These are phyloP conservation scores for Monosporascus cannonballus DNA, from an alignment of 2,329 filamentous ascomycete species.

Conservation along the genomic window DNA sequence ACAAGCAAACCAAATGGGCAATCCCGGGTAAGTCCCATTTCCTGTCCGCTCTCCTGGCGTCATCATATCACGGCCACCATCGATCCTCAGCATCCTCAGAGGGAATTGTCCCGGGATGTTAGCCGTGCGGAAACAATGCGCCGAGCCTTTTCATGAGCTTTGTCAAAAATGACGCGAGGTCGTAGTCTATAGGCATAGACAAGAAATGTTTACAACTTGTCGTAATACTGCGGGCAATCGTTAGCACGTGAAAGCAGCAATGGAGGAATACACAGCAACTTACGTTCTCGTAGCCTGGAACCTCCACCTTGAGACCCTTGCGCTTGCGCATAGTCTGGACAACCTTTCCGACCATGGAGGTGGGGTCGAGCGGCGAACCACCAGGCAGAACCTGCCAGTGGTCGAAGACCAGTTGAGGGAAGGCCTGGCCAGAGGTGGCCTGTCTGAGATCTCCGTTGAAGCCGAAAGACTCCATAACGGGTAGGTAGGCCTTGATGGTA, in stretches of 20 bases:
- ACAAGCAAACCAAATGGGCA: slow-evolving; percentile 22
- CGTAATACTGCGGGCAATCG: slow-evolving; percentile 71
- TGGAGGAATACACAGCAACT: slow-evolving; percentile 38
- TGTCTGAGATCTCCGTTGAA: slow-evolving; percentile 97
- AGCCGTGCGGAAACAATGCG: slow-evolving; percentile 16
- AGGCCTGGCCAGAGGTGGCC: slow-evolving; percentile 92
- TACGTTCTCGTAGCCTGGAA: slow-evolving; percentile 93
- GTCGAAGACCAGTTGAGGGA: slow-evolving; percentile 98
- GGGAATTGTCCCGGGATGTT: slow-evolving; percentile 19
- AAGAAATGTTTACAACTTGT: slow-evolving; percentile 79
- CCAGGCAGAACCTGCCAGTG: slow-evolving; percentile 96
- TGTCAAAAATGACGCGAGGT: slow-evolving; percentile 37
- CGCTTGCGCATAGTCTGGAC: slow-evolving; percentile 92
- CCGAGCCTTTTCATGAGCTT: slow-evolving; percentile 34
- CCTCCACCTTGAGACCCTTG: slow-evolving; percentile 97
- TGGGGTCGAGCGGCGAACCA: slow-evolving; percentile 82
- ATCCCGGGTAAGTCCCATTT: slow-evolving; percentile 21
- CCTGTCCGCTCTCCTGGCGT: slow-evolving; percentile 22
- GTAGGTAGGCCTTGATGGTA: slow-evolving; percentile 97
- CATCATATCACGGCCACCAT: slow-evolving; percentile 26
- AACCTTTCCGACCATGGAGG: slow-evolving; percentile 75
- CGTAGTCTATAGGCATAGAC: slow-evolving; percentile 39
- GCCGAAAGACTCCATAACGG: slow-evolving; percentile 96
- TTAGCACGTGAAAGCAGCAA: slow-evolving; percentile 27
- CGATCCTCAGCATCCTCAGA: slow-evolving; percentile 21